Base-by-base conservation (phyloP, 495 filamentous ascomycete genomes). In the Aspergillus coremiiformis region DNA sequence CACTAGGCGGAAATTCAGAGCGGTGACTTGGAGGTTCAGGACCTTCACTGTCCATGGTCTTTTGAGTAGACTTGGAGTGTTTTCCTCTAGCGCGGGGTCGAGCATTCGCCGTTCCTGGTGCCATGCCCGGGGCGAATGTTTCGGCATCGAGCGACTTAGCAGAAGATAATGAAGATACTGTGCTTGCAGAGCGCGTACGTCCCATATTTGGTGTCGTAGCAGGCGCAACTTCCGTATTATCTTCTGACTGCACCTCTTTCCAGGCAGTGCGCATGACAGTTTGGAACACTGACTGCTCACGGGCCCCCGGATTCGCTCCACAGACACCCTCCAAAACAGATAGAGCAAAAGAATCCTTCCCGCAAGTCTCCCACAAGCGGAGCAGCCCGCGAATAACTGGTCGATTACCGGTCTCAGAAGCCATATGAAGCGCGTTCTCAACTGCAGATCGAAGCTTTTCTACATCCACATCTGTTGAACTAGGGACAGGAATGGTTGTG, bases 101-200 rank as follows among this genome's bases (percentile, higher is more conserved):
- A 39, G 57, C 12, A 24, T 50, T 53, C 27, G 49, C 55, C 43
- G 55, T 20, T 11, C 45, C 43, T 19, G 61, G 42, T 6, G 44
- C 41, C 33, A 54, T 51, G 12, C 49, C 58, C 12, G 57, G 59
- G 14, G 54, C 64, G 23, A 50, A 55, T 10, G 63, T 54, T 44
- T 70, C 66, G 27, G 49, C 55, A 37, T 67, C 67, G 39, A 69
- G 43, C 1, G 69, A 68, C 32, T 67, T 66, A 5, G 64, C 65
- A 2, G 73, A 72, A 23, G 78, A 77, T 21, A 77, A 46, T 12
- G 69, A 73, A 9, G 73, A 76, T 11, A 65, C 63, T 21, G 68
- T 78, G 26, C 65, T 57, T 81, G 71, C 53, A 76, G 70, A 69
- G 6, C 56, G 57, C 11, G 53, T 47, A 17, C 63, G 53, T 14